Evolutionary conservation across 345 rosid genomes (phyloP), one percentile per base, ranked within the genome.

Genomic region (Trapa bicornis): DNA sequence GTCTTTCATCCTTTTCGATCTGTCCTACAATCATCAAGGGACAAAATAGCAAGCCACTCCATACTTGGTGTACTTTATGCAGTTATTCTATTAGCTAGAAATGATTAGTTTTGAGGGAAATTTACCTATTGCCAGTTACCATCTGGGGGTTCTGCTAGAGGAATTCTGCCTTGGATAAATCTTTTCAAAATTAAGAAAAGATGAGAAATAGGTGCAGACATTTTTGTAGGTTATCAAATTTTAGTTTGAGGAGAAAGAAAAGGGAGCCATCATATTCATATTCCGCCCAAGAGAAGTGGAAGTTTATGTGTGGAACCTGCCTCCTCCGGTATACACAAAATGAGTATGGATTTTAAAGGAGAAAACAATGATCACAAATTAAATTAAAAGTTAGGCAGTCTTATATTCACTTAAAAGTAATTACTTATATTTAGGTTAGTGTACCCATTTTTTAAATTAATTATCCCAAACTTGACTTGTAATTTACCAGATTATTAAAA

Each of bases 1-100:
- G 72, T 89, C 96, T 11, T 89, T 95, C 35, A 78, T 95, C 69
- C 96, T 22, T 91, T 65, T 85, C 96, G 62, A 84, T 95, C 77
- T 64, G 78, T 94, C 82, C 76, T 91, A 83, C 96, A 87, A 77
- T 94, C 99, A 64, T 94, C 99, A 64, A 79, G 78, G 68, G 96
- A 91, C 65, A 94, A 91, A 79, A 73, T 95, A 48, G 79, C 91
- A 10, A 82, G 93, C 96, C 91, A 81, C 66, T 50, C 29, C 29
- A 22, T 22, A 22, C 29, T 12, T 22, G 74, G 52, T 52, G 54
- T 50, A 9, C 61, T 43, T 53, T 45, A 29, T 64, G 47, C 45
- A 35, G 17, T 32, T n/a, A 54, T 13, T 53, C 3, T 15, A 48
- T 16, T 5, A 17, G 2, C 17, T 42, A 50, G 29, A 12, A 2